These are phyloP conservation scores for Laguncularia racemosa DNA, from an alignment of 345 rosid species.

Conservation along the genomic window DNA sequence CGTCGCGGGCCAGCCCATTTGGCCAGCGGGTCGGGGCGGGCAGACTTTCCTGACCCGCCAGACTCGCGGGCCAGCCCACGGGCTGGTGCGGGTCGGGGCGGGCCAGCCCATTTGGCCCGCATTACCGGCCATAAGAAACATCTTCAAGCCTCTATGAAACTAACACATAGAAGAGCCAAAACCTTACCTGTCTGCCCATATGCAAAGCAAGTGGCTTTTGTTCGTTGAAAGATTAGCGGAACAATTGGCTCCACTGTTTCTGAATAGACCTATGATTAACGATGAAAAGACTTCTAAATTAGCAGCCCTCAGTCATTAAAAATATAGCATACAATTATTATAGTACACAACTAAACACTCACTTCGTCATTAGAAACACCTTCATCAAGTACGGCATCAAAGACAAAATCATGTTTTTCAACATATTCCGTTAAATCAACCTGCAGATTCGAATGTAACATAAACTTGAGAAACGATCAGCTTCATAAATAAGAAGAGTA, in stretches of 20 bases:
- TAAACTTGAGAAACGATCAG: not conserved
- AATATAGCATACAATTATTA: not conserved
- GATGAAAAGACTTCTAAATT: no score
- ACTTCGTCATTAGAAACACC: constrained; percentile 48
- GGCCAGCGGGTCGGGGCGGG: no score
- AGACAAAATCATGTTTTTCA: constrained; percentile 54
- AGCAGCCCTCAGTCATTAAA: no score
- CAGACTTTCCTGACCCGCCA: no score
- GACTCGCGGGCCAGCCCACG: no score
- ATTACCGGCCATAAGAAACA: no score
- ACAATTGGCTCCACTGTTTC: constrained; percentile 56
- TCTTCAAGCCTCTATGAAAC: not conserved
- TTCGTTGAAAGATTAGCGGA: constrained; percentile 44
- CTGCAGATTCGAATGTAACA: constrained; percentile 19
- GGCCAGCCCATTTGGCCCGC: no score
- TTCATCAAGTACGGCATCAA: constrained; percentile 48
- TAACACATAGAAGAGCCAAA: not conserved
- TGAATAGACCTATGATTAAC: constrained; percentile 26
- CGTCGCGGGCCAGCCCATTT: no score
- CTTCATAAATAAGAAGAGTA: not conserved
- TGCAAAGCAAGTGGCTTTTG: constrained; percentile 61
- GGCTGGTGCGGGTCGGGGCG: no score
- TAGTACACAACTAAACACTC: constrained; percentile 8
- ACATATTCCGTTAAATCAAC: constrained; percentile 56
- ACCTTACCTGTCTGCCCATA: constrained; percentile 54